phyloP scores from a whole-genome alignment of 2,329 filamentous ascomycete species.

The Cladobotryum mycophilum region DNA sequence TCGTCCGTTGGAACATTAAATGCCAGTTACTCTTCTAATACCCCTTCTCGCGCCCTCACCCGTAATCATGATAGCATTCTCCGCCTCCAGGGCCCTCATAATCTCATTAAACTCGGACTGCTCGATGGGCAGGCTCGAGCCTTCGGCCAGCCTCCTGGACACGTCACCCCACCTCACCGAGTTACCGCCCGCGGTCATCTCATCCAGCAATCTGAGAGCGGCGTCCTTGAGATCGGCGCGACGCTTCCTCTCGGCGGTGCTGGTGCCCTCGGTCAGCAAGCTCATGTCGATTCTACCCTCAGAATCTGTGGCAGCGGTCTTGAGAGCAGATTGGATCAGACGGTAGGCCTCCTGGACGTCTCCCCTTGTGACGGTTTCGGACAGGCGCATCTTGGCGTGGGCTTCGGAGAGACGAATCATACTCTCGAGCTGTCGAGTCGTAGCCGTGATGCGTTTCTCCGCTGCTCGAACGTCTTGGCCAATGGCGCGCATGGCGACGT shows the following conservation, averaged over 20 bases:
- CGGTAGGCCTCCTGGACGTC: constrained; percentile 90
- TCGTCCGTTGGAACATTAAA: constrained; percentile 16
- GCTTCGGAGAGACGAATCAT: constrained; percentile 98
- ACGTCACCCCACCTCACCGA: constrained; percentile 75
- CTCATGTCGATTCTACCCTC: constrained; percentile 96
- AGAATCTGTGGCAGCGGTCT: constrained; percentile 92
- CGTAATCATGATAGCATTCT: constrained; percentile 71
- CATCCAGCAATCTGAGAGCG: constrained; percentile 69
- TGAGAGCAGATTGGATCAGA: constrained; percentile 87
- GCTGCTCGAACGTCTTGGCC: constrained; percentile 80
- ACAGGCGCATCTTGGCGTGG: constrained; percentile 95
- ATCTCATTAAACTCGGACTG: constrained; percentile 75
- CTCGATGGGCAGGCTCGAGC: constrained; percentile 65
- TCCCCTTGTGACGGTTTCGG: constrained; percentile 63
- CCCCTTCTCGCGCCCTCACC: constrained; percentile 81
- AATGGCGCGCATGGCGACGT: constrained; percentile 91
- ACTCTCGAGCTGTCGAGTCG: constrained; percentile 90
- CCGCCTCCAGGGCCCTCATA: constrained; percentile 72
- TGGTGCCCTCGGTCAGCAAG: constrained; percentile 88
- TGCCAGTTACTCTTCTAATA: constrained; percentile 65
- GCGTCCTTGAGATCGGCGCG: constrained; percentile 80
- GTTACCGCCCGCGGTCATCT: constrained; percentile 63
- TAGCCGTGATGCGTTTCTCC: constrained; percentile 95
- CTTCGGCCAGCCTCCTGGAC: constrained; percentile 64
- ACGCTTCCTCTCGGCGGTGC: constrained; percentile 74